phyloP scores from a whole-genome alignment of 176 grass and related monocot genomes.

The Echinochloa phyllopogon region DNA sequence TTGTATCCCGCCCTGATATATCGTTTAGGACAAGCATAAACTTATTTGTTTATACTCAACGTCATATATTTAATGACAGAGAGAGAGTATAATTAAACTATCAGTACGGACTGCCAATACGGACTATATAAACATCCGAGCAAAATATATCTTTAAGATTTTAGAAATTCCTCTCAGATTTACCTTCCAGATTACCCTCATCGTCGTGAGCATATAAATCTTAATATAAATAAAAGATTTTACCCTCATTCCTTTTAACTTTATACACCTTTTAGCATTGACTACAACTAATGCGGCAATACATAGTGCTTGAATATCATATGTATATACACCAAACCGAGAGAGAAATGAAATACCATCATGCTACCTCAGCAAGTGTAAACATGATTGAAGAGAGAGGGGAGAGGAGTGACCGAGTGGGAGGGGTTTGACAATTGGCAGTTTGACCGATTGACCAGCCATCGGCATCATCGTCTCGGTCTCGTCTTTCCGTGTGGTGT shows the following conservation, averaged over 20 bases:
- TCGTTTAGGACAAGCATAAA: too few species aligned
- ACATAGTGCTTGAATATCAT: not conserved
- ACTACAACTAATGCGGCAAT: not conserved
- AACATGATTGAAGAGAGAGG: not conserved
- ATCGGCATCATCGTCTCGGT: not conserved
- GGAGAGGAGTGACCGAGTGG: not conserved
- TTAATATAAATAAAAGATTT: too few species aligned
- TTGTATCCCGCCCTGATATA: too few species aligned
- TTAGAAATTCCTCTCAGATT: too few species aligned
- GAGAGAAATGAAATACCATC: too few species aligned
- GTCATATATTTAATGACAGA: too few species aligned
- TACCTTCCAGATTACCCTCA: not conserved
- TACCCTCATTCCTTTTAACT: not conserved
- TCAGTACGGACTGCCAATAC: too few species aligned
- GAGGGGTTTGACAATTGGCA: conserved; percentile 39
- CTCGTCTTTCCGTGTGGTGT: not conserved
- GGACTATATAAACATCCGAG: too few species aligned
- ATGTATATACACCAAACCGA: not conserved
- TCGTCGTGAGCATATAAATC: too few species aligned
- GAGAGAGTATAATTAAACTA: too few species aligned
- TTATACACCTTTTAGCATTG: not conserved
- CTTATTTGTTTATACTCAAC: too few species aligned
- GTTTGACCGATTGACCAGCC: conserved; percentile 41
- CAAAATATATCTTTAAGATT: too few species aligned
- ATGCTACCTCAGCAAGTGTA: not conserved